A percentile compares a stretch with the other conserved stretches of the same genome.
These are phyloP conservation scores for Penicillium argentinense DNA, from an alignment of 495 filamentous ascomycete species.

Conservation along the genomic window DNA sequence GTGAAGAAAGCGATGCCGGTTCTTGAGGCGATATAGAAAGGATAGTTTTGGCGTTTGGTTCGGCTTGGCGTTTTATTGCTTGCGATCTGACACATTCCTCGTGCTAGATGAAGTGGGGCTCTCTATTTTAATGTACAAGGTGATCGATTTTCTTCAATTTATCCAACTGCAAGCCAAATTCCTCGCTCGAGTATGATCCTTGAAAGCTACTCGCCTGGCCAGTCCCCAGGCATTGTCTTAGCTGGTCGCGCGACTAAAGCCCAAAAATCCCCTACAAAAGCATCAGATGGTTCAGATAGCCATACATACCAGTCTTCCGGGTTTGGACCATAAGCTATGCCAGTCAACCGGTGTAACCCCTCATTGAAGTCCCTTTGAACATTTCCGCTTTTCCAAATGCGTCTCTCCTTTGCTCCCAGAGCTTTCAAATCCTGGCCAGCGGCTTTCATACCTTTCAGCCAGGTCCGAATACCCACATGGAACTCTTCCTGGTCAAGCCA, in stretches of 20 bases:
- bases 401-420: neutral
- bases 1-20: too few species aligned
- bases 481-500: neutral
- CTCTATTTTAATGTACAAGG: too few species aligned
- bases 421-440: neutral
- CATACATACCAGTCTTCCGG: slow-evolving; percentile 9
- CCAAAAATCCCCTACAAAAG: slow-evolving; percentile 6
- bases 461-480: too few species aligned
- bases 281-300: neutral
- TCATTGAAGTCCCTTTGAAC: neutral
- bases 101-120: too few species aligned
- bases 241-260: neutral
- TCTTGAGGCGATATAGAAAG: neutral
- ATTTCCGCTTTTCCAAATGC: neutral
- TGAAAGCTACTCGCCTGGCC: slow-evolving; percentile 5
- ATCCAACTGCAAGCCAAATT: too few species aligned
- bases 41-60: neutral
- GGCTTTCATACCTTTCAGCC: neutral
- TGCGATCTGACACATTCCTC: too few species aligned
- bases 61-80: too few species aligned
- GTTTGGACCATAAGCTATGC: neutral
- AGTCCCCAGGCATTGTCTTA: slow-evolving; percentile 4
- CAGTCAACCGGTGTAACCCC: neutral
- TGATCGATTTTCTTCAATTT: too few species aligned
- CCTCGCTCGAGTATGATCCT: too few species aligned